phyloP scores from a whole-genome alignment of 2,329 filamentous ascomycete species.

The Passalora sequoiae region DNA sequence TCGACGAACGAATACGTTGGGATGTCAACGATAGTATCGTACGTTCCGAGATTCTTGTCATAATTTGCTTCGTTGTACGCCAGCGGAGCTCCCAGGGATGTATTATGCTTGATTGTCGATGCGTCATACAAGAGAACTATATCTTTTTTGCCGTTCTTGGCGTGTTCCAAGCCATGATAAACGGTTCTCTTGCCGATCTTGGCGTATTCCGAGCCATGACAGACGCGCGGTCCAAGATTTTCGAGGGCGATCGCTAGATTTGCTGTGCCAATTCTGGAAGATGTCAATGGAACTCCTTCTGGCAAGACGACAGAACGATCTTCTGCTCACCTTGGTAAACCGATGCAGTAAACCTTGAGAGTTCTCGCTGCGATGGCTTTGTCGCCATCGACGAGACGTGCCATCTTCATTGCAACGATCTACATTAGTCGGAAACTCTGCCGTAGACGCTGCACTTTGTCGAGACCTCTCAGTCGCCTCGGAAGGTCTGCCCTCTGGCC shows the following conservation, averaged over 20 bases:
- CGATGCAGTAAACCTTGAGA: conserved; percentile 13
- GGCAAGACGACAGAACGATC: neutral
- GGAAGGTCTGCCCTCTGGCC: neutral
- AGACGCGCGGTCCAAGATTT: conserved; percentile 9
- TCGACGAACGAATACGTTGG: conserved; percentile 31
- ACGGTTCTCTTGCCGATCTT: conserved; percentile 12
- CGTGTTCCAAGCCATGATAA: conserved; percentile 15
- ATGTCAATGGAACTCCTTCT: neutral
- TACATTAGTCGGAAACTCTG: neutral
- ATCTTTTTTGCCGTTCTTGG: conserved; percentile 14
- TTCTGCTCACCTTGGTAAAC: conserved; percentile 9
- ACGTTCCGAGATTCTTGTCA: conserved; percentile 18
- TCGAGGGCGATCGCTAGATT: conserved; percentile 7
- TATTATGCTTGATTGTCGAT: conserved; percentile 4
- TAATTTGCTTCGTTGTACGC: conserved; percentile 8
- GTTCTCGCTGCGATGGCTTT: conserved; percentile 10
- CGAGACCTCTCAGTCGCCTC: conserved; percentile 1
- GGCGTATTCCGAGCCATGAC: conserved; percentile 14
- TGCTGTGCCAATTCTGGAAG: conserved; percentile 7
- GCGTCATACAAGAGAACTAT: conserved; percentile 14
- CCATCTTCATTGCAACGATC: conserved; percentile 4
- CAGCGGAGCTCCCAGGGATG: neutral
- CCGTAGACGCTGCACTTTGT: conserved; percentile 1
- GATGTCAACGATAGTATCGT: conserved; percentile 17
- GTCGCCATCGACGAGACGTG: conserved; percentile 10